Conservation (phyloP, 2,329 filamentous ascomycete genomes). For the Penicillium sp. region DNA sequence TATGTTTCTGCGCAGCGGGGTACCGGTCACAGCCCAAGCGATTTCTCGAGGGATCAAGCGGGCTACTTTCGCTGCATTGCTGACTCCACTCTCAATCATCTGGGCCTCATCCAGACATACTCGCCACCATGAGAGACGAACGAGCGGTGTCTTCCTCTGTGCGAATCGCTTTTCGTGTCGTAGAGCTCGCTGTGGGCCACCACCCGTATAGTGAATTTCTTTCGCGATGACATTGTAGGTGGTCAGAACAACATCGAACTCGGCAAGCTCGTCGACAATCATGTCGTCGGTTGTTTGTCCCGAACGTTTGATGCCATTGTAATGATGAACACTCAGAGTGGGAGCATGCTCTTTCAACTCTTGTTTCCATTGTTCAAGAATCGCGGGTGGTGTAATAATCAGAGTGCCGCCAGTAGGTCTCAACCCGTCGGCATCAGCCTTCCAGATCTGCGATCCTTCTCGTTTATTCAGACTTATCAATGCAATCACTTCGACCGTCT, state of each 20-base stretch:
- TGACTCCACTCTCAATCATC: conserved; percentile 88
- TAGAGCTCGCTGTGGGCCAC: conserved; percentile 68
- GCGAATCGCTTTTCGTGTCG: conserved; percentile 63
- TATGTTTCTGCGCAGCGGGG: conserved; percentile 77
- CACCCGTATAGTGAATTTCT: conserved; percentile 74
- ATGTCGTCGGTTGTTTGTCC: conserved; percentile 37
- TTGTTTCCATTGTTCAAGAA: conserved; percentile 62
- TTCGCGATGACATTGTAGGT: conserved; percentile 68
- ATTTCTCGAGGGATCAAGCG: conserved; percentile 77
- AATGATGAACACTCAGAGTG: conserved; percentile 54
- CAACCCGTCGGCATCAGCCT: conserved; percentile 24
- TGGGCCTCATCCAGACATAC: conserved; percentile 70
- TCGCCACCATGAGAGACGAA: conserved; percentile 84
- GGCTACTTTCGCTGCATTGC: conserved; percentile 76
- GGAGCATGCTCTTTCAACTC: conserved; percentile 60
- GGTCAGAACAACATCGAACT: conserved; percentile 58
- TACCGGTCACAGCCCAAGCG: conserved; percentile 90
- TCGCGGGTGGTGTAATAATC: conserved; percentile 61
- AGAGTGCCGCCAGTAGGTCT: conserved; percentile 54
- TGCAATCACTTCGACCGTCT: conserved; percentile 50
- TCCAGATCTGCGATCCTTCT: conserved; percentile 15
- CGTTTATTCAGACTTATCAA: conserved; percentile 44
- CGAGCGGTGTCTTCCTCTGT: conserved; percentile 69
- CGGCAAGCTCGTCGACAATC: conserved; percentile 47
- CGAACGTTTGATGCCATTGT: conserved; percentile 51